phyloP scores from a whole-genome alignment of 73 alveolate genomes.

The Tetrahymena elliotti region DNA sequence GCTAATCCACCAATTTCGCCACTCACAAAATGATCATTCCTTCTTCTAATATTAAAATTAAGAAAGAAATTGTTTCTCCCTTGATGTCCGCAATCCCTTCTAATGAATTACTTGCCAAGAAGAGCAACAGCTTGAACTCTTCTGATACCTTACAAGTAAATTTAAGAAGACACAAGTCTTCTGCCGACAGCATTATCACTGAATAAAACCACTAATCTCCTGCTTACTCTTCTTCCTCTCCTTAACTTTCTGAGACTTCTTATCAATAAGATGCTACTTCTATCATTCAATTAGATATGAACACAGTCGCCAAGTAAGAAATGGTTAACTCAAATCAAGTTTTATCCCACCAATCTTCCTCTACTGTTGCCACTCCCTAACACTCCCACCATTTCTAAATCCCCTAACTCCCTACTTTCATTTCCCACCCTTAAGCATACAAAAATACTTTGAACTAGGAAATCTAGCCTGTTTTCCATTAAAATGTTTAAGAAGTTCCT shows the following conservation, averaged over 20 bases:
- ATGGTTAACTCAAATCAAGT: background rate
- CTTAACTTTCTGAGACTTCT: background rate
- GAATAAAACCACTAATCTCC: background rate
- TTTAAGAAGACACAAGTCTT: background rate
- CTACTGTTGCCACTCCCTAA: background rate
- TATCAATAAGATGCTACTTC: background rate
- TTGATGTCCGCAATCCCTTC: background rate
- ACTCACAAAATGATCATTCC: background rate
- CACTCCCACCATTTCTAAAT: background rate
- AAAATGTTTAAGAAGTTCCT: background rate
- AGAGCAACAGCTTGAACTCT: background rate
- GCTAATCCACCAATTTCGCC: background rate
- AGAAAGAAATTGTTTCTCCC: background rate
- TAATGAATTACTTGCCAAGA: background rate
- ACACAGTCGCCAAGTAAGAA: background rate
- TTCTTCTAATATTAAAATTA: background rate
- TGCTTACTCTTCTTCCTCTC: background rate
- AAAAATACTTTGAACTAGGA: background rate
- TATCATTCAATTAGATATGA: background rate
- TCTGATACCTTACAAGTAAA: background rate
- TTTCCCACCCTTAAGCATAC: background rate
- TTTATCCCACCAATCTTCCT: background rate
- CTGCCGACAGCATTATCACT: background rate
- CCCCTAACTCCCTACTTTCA: background rate
- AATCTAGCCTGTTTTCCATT: background rate